A percentile compares a stretch with the other conserved stretches of the same genome.
These are phyloP conservation scores for Protea cynaroides DNA, from an alignment of 164 flowering plant species.

Conservation along the genomic window DNA sequence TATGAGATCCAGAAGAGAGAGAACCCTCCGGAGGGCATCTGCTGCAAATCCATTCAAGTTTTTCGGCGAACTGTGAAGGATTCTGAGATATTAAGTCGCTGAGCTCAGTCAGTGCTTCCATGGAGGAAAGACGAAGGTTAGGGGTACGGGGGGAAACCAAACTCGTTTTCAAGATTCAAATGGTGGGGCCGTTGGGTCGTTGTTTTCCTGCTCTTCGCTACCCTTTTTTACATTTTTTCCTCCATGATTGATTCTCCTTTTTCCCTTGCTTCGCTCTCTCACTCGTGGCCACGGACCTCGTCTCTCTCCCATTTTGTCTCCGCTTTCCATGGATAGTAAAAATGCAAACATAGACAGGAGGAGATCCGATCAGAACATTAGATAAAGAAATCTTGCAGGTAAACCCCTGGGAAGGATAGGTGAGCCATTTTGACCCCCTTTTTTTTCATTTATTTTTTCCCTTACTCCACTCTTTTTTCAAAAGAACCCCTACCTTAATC, in stretches of 20 bases:
- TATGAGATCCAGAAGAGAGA: constrained; percentile 42
- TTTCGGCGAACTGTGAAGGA: constrained; percentile 57
- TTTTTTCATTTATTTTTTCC: too few relatives aligned
- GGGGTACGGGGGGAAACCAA: too few relatives aligned
- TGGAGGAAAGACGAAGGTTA: background rate
- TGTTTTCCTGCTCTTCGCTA: background rate
- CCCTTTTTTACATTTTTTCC: background rate
- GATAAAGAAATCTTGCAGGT: too few relatives aligned
- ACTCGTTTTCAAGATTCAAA: background rate
- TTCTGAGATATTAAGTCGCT: constrained; percentile 72
- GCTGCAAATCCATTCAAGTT: constrained; percentile 75
- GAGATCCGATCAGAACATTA: too few relatives aligned
- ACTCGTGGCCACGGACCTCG: background rate
- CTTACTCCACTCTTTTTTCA: too few relatives aligned
- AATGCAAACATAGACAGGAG: too few relatives aligned
- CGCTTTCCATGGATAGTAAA: too few relatives aligned
- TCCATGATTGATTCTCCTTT: background rate
- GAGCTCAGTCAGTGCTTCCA: constrained; percentile 87
- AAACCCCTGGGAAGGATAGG: too few relatives aligned
- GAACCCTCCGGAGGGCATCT: constrained; percentile 65
- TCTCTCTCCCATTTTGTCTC: too few relatives aligned
- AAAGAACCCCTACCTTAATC: too few relatives aligned
- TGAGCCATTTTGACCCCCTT: too few relatives aligned
- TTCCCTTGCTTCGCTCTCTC: too few relatives aligned
- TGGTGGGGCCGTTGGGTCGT: background rate